Percentiles rank a stretch among this genome's conserved stretches.
phyloP scores from a whole-genome alignment of 2,329 filamentous ascomycete genomes.

The Endothia cerciana region DNA sequence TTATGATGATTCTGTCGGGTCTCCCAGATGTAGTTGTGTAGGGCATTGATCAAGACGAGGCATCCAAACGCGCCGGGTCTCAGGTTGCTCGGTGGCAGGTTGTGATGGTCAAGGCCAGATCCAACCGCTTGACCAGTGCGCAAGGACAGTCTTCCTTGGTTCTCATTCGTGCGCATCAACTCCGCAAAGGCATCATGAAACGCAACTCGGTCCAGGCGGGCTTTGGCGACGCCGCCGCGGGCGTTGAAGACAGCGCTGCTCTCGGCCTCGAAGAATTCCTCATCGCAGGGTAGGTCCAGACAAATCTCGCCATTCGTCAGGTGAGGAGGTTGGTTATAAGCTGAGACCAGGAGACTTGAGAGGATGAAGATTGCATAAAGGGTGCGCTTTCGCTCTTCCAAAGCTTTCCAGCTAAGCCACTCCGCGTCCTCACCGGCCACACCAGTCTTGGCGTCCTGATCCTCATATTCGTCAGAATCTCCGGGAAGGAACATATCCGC shows the following conservation, averaged over 20 bases:
- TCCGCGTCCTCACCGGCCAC: constrained; percentile 68
- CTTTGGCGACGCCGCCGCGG: constrained; percentile 71
- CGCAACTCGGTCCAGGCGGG: constrained; percentile 71
- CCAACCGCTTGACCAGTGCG: constrained; percentile 49
- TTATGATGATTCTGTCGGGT: constrained; percentile 88
- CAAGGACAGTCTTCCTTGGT: constrained; percentile 54
- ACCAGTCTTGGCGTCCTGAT: constrained; percentile 61
- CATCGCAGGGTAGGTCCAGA: constrained; percentile 88
- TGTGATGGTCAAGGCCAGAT: constrained; percentile 48
- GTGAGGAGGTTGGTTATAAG: constrained; percentile 89
- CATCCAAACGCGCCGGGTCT: constrained; percentile 91
- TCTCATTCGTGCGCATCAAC: constrained; percentile 76
- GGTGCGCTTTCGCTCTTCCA: constrained; percentile 90
- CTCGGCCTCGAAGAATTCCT: constrained; percentile 86
- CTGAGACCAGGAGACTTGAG: constrained; percentile 86
- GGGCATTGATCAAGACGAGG: constrained; percentile 86
- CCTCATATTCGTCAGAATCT: constrained; percentile 49
- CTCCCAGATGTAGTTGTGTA: constrained; percentile 99
- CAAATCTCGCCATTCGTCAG: constrained; percentile 93
- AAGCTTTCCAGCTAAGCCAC: constrained; percentile 87
- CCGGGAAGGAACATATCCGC: constrained; percentile 68
- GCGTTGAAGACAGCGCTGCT: constrained; percentile 80
- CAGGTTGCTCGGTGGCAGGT: constrained; percentile 64
- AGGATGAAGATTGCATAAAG: constrained; percentile 89
- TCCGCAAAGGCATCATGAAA: constrained; percentile 84